A percentile compares a stretch with the other conserved stretches of the same genome.
These are phyloP conservation scores for Mucor lusitanicus DNA, from an alignment of 371 early-diverging fungal species.

Conservation along the genomic window DNA sequence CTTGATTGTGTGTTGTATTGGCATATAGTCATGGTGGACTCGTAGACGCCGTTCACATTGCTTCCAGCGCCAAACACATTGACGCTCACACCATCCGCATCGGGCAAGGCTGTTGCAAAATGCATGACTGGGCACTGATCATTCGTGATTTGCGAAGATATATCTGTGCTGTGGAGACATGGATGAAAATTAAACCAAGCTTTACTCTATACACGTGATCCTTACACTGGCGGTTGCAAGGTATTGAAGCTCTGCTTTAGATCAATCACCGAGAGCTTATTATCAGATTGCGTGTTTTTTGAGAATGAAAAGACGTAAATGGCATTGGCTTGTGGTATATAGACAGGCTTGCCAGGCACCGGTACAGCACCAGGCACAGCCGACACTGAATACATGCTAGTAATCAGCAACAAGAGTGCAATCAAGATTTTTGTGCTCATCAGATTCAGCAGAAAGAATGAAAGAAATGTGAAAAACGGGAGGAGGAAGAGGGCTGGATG, in stretches of 20 bases:
- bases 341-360: constrained; percentile 23
- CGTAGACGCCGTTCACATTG: constrained; percentile 15
- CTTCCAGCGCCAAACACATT: constrained; percentile 28
- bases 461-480: background rate
- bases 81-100: constrained; percentile 16
- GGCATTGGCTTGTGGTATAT: constrained; percentile 16
- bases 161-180: background rate
- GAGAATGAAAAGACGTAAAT: constrained; percentile 28
- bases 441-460: background rate
- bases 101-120: constrained; percentile 19
- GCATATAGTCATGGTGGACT: constrained; percentile 17
- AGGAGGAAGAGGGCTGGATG: background rate
- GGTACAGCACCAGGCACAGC: constrained; percentile 4
- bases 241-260: constrained; percentile 22
- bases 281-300: constrained; percentile 16
- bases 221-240: constrained; percentile 26
- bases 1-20: constrained; percentile 15
- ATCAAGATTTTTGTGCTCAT: background rate
- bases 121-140: constrained; percentile 26
- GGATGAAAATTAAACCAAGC: background rate
- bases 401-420: background rate
- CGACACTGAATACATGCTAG: background rate
- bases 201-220: background rate
- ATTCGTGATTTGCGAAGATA: constrained; percentile 9
- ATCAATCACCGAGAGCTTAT: constrained; percentile 21